phyloP scores from a whole-genome alignment of 108 stramenopile species.

The Pseudonitzschia delicatissima region DNA sequence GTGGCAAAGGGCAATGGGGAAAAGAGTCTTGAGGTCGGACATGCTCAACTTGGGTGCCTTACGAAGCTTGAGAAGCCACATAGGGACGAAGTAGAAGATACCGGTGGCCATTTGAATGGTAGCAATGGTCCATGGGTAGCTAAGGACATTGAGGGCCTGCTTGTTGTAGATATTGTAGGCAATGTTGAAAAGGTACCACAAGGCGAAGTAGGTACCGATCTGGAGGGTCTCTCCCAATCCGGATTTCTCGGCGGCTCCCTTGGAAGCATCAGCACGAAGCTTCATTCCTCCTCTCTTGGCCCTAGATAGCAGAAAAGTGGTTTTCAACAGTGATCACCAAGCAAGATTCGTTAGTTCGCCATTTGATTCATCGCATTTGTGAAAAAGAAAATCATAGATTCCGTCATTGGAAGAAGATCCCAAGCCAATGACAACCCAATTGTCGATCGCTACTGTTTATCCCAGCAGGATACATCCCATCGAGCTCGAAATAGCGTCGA shows the following conservation, averaged over 20 bases:
- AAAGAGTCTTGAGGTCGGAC: constrained; percentile 84
- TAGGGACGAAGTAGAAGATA: constrained; percentile 81
- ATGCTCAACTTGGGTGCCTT: constrained; percentile 87
- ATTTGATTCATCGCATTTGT: too few relatives aligned
- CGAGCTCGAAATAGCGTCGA: too few relatives aligned
- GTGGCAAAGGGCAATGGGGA: constrained; percentile 95
- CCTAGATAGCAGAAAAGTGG: too few relatives aligned
- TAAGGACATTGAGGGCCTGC: constrained; percentile 89
- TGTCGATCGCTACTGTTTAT: too few relatives aligned
- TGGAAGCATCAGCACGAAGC: constrained; percentile 30
- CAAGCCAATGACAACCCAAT: too few relatives aligned
- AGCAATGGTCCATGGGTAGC: constrained; percentile 93
- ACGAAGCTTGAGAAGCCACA: constrained; percentile 86
- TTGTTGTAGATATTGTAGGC: constrained; percentile 99
- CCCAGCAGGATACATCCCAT: too few relatives aligned
- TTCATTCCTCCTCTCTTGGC: constrained; percentile 7
- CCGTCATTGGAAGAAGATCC: too few relatives aligned
- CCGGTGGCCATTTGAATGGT: constrained; percentile 96
- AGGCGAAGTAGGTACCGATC: constrained; percentile 87
- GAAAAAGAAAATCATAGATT: too few relatives aligned
- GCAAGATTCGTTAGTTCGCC: too few relatives aligned
- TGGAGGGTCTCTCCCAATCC: constrained; percentile 71
- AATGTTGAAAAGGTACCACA: constrained; percentile 99
- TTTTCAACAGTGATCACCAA: too few relatives aligned
- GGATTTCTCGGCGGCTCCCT: constrained; percentile 44